Evolutionary conservation across 2,329 filamentous ascomycete species (phyloP).

Genomic region (Arthroderma sp.): DNA sequence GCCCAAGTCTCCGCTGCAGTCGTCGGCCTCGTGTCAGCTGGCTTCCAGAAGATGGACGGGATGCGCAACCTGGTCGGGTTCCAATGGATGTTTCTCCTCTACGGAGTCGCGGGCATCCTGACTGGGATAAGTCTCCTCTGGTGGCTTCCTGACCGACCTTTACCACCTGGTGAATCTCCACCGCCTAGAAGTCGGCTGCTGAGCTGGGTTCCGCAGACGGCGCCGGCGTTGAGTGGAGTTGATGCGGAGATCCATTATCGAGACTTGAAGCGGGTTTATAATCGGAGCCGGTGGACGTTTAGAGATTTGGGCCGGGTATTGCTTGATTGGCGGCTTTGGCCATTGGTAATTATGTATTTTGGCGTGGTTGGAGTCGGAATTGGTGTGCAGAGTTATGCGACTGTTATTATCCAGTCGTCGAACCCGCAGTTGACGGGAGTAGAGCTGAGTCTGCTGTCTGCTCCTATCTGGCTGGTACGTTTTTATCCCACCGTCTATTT

Average conservation of each 20-base stretch:
- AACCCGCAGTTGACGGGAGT: constrained; percentile 59
- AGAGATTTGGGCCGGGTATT: constrained; percentile 58
- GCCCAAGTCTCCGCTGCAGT: constrained; percentile 80
- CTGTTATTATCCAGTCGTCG: constrained; percentile 70
- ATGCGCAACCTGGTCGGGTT: constrained; percentile 56
- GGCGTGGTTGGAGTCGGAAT: constrained; percentile 88
- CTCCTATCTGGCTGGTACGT: constrained; percentile 81
- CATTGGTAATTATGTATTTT: constrained; percentile 81
- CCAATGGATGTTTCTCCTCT: constrained; percentile 68
- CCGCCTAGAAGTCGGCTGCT: background rate
- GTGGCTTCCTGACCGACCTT: constrained; percentile 69
- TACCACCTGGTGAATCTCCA: background rate
- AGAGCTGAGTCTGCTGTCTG: constrained; percentile 68
- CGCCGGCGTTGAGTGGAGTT: constrained; percentile 59
- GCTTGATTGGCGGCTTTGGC: constrained; percentile 80
- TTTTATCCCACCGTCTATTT: background rate
- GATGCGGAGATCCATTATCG: constrained; percentile 74
- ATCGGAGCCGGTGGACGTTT: constrained; percentile 57
- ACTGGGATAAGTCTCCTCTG: constrained; percentile 64
- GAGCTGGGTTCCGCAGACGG: constrained; percentile 52
- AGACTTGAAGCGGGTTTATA: constrained; percentile 69
- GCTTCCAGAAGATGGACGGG: constrained; percentile 85
- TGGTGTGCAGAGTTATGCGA: constrained; percentile 76
- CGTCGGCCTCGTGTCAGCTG: constrained; percentile 77
- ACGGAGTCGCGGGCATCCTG: constrained; percentile 60